Evolutionary conservation across 305 asterid species (phyloP).

Genomic region (Fraxinus greggii): DNA sequence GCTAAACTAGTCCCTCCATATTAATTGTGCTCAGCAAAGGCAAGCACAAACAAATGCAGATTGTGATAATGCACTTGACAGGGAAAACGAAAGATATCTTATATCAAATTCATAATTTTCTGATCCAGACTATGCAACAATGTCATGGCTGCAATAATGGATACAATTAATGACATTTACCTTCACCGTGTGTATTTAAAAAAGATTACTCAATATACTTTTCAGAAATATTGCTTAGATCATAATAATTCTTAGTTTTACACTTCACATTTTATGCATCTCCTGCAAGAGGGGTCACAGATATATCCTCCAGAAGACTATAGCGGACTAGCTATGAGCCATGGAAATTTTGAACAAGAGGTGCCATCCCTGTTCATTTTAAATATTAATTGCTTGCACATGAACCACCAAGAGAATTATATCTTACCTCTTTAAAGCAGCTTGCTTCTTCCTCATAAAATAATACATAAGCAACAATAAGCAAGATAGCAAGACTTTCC

Average conservation of each 20-base stretch:
- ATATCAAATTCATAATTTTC: neutral
- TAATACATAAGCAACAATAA: conserved; percentile 47
- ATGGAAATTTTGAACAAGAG: conserved; percentile 1
- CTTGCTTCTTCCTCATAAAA: conserved; percentile 56
- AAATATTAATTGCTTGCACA: neutral
- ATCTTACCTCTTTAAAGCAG: conserved; percentile 60
- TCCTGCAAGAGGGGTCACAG: neutral
- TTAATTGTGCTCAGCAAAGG: neutral
- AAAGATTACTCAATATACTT: neutral
- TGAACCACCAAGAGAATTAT: neutral
- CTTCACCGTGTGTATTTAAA: neutral
- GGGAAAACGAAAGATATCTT: neutral
- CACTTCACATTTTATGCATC: neutral
- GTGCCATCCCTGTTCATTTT: conserved; percentile 10
- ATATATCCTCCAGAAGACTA: conserved; percentile 6
- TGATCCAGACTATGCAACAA: neutral
- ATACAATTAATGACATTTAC: neutral
- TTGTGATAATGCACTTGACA: neutral
- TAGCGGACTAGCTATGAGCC: neutral
- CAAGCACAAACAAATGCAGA: neutral
- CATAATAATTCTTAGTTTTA: neutral
- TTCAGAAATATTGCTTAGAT: neutral
- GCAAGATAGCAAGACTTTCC: conserved; percentile 55
- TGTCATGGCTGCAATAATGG: neutral
- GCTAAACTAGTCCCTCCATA: neutral